A percentile compares a stretch with the other conserved stretches of the same genome.
Evolutionary conservation across 352 stramenopile genomes (phyloP).

Genomic region (Phytophthora vignae): DNA sequence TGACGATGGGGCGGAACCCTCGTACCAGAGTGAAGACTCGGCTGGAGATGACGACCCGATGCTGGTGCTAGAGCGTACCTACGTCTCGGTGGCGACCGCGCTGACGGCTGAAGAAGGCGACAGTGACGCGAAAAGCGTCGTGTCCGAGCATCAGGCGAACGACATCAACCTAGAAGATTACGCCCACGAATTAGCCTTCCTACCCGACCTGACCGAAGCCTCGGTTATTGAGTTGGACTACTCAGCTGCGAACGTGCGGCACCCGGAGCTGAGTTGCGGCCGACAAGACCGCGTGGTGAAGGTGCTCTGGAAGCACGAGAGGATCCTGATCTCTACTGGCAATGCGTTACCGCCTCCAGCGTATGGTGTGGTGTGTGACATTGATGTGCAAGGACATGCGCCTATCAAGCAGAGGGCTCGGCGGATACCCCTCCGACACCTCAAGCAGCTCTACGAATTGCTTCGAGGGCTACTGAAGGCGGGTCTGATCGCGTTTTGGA

Average conservation of each 20-base stretch:
- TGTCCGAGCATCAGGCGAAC: too few relatives aligned
- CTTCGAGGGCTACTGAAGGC: neutral
- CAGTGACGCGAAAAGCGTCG: too few relatives aligned
- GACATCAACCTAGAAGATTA: too few relatives aligned
- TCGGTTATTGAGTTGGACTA: neutral
- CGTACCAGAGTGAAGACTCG: too few relatives aligned
- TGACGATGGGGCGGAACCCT: too few relatives aligned
- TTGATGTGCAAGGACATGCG: neutral
- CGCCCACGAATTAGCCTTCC: too few relatives aligned
- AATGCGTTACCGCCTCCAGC: neutral
- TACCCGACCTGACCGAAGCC: too few relatives aligned
- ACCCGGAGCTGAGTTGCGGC: neutral
- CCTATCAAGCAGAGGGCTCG: neutral
- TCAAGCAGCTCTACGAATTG: neutral
- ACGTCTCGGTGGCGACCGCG: too few relatives aligned
- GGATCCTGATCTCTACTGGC: neutral
- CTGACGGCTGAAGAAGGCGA: too few relatives aligned
- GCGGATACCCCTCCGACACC: neutral
- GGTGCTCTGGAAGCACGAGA: neutral
- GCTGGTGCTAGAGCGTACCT: too few relatives aligned
- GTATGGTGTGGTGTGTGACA: neutral
- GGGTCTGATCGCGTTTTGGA: neutral
- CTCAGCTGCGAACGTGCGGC: neutral
- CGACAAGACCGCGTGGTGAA: neutral
- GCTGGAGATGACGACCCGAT: too few relatives aligned